These are phyloP conservation scores for Yamadazyma mexicana DNA, from an alignment of 1,139 yeast genomes.

Conservation along the genomic window DNA sequence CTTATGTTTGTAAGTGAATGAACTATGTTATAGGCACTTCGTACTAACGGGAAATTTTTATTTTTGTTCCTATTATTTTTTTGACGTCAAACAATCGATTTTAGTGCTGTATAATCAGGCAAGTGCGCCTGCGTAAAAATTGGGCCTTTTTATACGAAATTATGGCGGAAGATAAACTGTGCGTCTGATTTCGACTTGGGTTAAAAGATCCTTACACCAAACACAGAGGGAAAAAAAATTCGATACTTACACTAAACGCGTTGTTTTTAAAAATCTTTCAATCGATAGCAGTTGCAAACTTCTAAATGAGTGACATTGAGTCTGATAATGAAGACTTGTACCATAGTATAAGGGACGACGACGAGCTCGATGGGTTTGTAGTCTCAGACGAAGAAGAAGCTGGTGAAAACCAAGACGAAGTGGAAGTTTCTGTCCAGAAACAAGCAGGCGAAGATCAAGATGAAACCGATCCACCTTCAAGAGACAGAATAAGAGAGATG, in stretches of 20 bases:
- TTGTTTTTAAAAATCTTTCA: background rate
- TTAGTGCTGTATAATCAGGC: background rate
- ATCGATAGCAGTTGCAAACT: background rate
- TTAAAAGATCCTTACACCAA: background rate
- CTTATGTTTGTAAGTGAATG: too few species aligned
- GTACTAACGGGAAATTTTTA: background rate
- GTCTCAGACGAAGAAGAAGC: constrained; percentile 12
- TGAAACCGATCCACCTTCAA: background rate
- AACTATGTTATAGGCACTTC: too few species aligned
- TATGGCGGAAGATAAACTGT: background rate
- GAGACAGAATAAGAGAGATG: constrained; percentile 31
- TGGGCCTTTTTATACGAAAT: too few species aligned
- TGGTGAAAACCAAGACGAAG: background rate
- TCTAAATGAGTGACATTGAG: constrained; percentile 4
- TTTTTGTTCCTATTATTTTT: too few species aligned
- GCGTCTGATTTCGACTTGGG: background rate
- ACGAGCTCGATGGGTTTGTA: constrained; percentile 11
- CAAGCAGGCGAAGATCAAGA: background rate
- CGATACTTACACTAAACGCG: too few species aligned
- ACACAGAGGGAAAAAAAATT: too few species aligned
- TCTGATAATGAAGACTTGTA: constrained; percentile 12
- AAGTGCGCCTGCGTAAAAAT: background rate
- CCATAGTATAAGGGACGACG: constrained; percentile 9
- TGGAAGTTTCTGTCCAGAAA: constrained; percentile 4
- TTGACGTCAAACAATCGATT: too few species aligned